These are phyloP conservation scores for Hymenoscyphus linearis DNA, from an alignment of 2,329 filamentous ascomycete genomes.

Conservation along the genomic window DNA sequence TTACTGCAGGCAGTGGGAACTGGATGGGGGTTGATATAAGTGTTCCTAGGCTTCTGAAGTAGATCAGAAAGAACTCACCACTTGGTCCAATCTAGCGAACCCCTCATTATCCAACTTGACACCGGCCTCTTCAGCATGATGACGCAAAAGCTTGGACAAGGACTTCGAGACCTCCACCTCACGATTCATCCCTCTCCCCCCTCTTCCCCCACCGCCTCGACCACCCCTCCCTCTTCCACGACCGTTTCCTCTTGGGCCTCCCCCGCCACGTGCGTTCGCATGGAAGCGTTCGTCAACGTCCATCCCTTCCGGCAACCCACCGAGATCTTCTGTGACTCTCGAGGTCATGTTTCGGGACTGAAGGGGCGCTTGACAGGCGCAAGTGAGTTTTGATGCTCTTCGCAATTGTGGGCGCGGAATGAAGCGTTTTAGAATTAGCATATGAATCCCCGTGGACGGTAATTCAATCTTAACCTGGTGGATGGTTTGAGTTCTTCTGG, in stretches of 20 bases:
- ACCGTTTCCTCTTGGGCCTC: slow-evolving; percentile 1
- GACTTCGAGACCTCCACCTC: slow-evolving; percentile 32
- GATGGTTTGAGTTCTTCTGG: neutral
- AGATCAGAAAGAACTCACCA: slow-evolving; percentile 45
- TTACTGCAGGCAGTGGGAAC: neutral
- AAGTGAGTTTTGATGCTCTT: neutral
- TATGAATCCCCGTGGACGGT: too few species aligned
- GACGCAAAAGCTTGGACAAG: slow-evolving; percentile 31
- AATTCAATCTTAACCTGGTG: too few species aligned
- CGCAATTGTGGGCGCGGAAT: neutral
- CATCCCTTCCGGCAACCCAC: slow-evolving; percentile 5
- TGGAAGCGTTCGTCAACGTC: slow-evolving; percentile 5
- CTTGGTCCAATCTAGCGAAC: slow-evolving; percentile 51
- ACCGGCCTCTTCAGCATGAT: slow-evolving; percentile 43
- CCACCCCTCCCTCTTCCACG: slow-evolving; percentile 12
- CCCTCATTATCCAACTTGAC: slow-evolving; percentile 54
- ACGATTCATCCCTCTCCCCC: slow-evolving; percentile 20
- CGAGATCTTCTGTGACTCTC: slow-evolving; percentile 4
- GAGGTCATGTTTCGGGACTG: slow-evolving; percentile 4
- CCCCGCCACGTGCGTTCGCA: slow-evolving; percentile 4
- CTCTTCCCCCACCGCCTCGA: slow-evolving; percentile 17
- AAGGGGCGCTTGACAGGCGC: neutral
- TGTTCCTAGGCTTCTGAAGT: neutral
- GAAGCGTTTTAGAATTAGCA: neutral
- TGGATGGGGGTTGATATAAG: neutral